A percentile compares a stretch with the other conserved stretches of the same genome.
Conservation (phyloP, 2,329 filamentous ascomycete species). For the Aureobasidium sp. region DNA sequence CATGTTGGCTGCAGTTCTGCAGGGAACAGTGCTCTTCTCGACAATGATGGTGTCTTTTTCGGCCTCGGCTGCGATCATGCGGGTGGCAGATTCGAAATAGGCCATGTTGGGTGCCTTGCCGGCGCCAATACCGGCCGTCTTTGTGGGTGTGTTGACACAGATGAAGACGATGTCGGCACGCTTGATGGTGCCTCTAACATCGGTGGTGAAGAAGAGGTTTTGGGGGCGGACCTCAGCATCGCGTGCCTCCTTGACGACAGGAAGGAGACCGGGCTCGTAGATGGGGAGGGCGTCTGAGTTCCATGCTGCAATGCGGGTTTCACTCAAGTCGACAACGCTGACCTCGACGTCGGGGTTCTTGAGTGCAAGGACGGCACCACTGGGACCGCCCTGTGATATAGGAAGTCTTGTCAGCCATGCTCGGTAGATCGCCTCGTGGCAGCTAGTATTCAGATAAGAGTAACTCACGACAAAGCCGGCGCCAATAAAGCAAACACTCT, state of each 20-base stretch:
- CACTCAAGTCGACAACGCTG: constrained; percentile 66
- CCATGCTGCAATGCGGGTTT: constrained; percentile 60
- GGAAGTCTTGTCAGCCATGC: background rate
- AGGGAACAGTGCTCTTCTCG: constrained; percentile 75
- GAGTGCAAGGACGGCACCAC: constrained; percentile 64
- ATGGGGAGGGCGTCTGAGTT: constrained; percentile 66
- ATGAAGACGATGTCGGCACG: constrained; percentile 68
- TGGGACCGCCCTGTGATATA: constrained; percentile 47
- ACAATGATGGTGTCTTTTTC: constrained; percentile 64
- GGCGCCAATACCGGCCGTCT: constrained; percentile 59
- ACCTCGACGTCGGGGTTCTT: constrained; percentile 64
- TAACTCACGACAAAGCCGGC: constrained; percentile 16
- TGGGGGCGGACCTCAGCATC: constrained; percentile 40
- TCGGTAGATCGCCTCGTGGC: background rate
- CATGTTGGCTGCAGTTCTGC: constrained; percentile 62
- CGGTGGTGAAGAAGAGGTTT: constrained; percentile 67
- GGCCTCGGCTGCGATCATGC: constrained; percentile 58
- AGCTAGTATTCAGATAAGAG: constrained; percentile 1
- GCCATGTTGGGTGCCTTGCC: constrained; percentile 66
- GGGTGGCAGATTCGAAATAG: constrained; percentile 61
- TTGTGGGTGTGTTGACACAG: constrained; percentile 73
- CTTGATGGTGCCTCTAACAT: constrained; percentile 52
- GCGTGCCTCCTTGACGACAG: constrained; percentile 58
- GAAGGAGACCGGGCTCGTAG: constrained; percentile 62
- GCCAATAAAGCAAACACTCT: constrained; percentile 15